phyloP scores from a whole-genome alignment of 2,329 filamentous ascomycete genomes.

The Penicillium sp. region DNA sequence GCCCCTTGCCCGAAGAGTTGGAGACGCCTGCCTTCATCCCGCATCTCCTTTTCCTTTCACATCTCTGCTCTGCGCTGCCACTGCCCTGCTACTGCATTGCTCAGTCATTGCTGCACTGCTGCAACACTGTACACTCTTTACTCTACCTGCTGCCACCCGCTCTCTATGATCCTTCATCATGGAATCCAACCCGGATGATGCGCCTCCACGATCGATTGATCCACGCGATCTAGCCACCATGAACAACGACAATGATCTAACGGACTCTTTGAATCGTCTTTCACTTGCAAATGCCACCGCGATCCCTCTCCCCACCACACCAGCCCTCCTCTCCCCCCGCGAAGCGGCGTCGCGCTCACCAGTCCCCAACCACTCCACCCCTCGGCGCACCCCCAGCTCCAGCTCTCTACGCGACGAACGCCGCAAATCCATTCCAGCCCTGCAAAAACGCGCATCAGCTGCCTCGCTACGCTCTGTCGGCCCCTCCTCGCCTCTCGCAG shows the following conservation, averaged over 20 bases:
- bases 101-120: no score
- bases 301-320: slow-evolving; percentile 32
- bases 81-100: neutral
- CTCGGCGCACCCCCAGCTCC: slow-evolving; percentile 39
- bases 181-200: slow-evolving; percentile 34
- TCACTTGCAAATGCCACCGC: slow-evolving; percentile 29
- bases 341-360: slow-evolving; percentile 26
- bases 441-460: slow-evolving; percentile 45
- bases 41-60: slow-evolving; percentile 13
- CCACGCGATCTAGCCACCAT: slow-evolving; percentile 19
- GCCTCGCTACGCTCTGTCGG: slow-evolving; percentile 43
- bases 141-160: neutral
- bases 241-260: slow-evolving; percentile 21
- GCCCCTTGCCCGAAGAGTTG: slow-evolving; percentile 20
- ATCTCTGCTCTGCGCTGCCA: neutral
- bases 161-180: slow-evolving; percentile 30
- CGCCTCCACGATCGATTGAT: slow-evolving; percentile 23
- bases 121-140: neutral
- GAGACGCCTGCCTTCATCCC: slow-evolving; percentile 3
- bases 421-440: slow-evolving; percentile 36
- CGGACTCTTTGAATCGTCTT: slow-evolving; percentile 33
- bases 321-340: slow-evolving; percentile 32
- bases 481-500: slow-evolving; percentile 34
- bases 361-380: slow-evolving; percentile 25
- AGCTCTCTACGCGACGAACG: slow-evolving; percentile 43